Percentiles rank a stretch among this genome's conserved stretches.
Evolutionary conservation across 2,329 filamentous ascomycete genomes (phyloP).

Genomic region (Exophiala viscosa): DNA sequence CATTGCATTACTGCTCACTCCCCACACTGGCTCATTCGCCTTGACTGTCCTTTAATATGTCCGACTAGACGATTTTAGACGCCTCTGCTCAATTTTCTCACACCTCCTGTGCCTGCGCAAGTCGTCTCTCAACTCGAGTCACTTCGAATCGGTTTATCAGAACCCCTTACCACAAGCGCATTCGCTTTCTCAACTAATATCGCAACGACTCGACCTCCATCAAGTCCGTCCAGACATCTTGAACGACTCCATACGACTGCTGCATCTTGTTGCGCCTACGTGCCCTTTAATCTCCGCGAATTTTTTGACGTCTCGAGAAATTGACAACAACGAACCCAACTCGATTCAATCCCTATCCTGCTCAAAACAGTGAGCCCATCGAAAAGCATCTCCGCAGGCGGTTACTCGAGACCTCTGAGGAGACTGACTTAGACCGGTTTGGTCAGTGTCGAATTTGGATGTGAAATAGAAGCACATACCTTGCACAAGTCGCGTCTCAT

Average conservation of each 20-base stretch:
- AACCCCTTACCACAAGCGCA: not conserved
- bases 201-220: not conserved
- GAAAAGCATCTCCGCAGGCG: no score
- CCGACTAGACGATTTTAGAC: not conserved
- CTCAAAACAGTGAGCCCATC: no score
- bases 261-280: constrained; percentile 5
- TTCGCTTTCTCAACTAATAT: not conserved
- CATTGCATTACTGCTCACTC: not conserved
- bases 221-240: not conserved
- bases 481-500: not conserved
- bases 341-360: not conserved
- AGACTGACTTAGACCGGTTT: no score
- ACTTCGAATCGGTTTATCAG: not conserved
- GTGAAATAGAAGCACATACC: no score
- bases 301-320: not conserved
- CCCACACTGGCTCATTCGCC: constrained; percentile 11
- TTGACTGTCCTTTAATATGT: constrained; percentile 7
- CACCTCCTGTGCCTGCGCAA: not conserved
- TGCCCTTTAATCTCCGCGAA: constrained; percentile 4
- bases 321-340: not conserved
- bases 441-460: no score
- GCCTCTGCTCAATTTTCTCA: not conserved
- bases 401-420: no score
- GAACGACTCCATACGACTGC: constrained; percentile 5
- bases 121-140: not conserved